Conservation (phyloP, 179 eudicot genomes). For the Beta macrorhiza region DNA sequence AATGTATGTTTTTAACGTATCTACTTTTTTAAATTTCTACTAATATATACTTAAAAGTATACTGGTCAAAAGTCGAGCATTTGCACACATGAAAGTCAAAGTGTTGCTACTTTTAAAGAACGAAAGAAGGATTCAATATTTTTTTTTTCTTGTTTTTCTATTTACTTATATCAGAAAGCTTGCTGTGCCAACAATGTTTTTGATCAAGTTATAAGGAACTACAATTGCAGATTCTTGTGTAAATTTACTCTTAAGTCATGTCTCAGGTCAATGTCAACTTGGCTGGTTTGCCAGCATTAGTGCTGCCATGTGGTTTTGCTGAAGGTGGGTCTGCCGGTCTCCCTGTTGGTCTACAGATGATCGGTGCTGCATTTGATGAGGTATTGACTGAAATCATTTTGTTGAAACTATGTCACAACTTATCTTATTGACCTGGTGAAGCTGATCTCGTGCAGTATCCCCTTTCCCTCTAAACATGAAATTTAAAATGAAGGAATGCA, state of each 20-base stretch:
- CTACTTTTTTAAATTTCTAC: too few species aligned
- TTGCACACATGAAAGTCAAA: too few species aligned
- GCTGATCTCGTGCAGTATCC: not conserved
- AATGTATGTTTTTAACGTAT: too few species aligned
- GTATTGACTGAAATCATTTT: conserved; percentile 26
- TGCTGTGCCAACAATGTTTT: not conserved
- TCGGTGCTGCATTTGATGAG: conserved; percentile 92
- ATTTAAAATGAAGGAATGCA: not conserved
- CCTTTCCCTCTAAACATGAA: not conserved
- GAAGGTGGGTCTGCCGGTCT: conserved; percentile 55
- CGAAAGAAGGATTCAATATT: not conserved
- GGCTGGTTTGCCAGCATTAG: conserved; percentile 95
- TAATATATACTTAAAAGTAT: too few species aligned
- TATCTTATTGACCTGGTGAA: not conserved
- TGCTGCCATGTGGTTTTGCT: conserved; percentile 84
- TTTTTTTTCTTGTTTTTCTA: not conserved
- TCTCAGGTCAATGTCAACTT: conserved; percentile 92
- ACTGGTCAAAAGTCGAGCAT: too few species aligned
- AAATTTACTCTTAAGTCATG: not conserved
- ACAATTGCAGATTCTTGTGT: not conserved
- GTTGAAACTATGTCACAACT: not conserved
- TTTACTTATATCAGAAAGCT: not conserved
- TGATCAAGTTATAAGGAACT: conserved; percentile 5
- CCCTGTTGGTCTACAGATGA: conserved; percentile 89
- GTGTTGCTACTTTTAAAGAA: not conserved